Base-by-base conservation (phyloP, 2,329 filamentous ascomycete genomes). In the Ceratocystis diversiconidia region DNA sequence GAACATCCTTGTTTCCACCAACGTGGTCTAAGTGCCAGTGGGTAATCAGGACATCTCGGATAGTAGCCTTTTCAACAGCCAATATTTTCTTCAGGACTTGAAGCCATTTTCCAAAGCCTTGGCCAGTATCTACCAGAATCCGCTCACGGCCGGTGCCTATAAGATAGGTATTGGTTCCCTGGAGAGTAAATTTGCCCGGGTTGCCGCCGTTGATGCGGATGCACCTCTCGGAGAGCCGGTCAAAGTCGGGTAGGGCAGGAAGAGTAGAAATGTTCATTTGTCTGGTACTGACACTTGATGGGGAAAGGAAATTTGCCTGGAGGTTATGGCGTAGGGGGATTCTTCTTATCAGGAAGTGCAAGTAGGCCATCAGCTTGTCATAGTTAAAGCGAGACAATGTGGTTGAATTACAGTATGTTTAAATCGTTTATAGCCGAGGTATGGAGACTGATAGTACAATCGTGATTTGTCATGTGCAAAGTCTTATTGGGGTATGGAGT, bases 161-260 rank as follows among this genome's bases (percentile, higher is more conserved):
- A 19, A 99, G 82, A 74, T 99, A 99, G 43, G 94, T 99, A 75
- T 99, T 99, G 70, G 94, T 96, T 68, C 91, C 87, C 75, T 87
- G 83, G 10, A 87, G 76, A 3, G 83, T 81, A 71, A 85, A 86
- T 79, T 95, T 96, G 72, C 89, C 85, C 12, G 94, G 92, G 75
- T 99, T 99, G 7, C 89, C 90, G 67, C 88, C 94, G 19, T 97
- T 79, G 68, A 99, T 89, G 65, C 94, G 84, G 69, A 96, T 87
- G 57, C 92, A 88, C 15, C 82, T 79, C 22, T 88, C 82, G 72
- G 89, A 92, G 65, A 97, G 79, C 68, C 87, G 84, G 75, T 92
- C 85, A 62, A 95, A 82, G 68, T 87, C 84, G 3, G 86, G 85
- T 15, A 97, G 80, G 19, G 80, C 74, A 32, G 83, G 80, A 5